A percentile compares a stretch with the other conserved stretches of the same genome.
Evolutionary conservation across 306 rosid species (phyloP).

Genomic region (Leucaena leucocephala): DNA sequence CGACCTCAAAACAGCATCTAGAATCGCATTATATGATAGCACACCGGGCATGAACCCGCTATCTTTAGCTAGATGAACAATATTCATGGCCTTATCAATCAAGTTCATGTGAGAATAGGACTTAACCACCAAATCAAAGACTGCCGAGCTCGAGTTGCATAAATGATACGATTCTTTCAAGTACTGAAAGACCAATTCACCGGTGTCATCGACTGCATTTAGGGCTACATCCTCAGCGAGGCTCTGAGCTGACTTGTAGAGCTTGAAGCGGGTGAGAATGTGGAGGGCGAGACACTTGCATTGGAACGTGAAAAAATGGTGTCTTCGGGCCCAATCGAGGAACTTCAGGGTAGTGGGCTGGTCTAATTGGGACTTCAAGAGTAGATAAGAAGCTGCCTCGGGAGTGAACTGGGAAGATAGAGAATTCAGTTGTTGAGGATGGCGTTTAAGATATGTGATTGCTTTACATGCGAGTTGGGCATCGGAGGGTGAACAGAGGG

Average conservation of each 20-base stretch:
- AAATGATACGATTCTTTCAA: constrained; percentile 58
- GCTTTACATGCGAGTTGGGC: constrained; percentile 59
- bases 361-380: constrained; percentile 69
- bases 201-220: constrained; percentile 43
- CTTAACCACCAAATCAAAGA: constrained; percentile 71
- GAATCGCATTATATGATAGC: constrained; percentile 67
- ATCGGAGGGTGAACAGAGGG: constrained; percentile 45
- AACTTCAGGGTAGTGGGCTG: constrained; percentile 53
- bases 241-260: constrained; percentile 68
- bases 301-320: constrained; percentile 58
- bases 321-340: constrained; percentile 67
- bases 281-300: constrained; percentile 85
- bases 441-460: constrained; percentile 65
- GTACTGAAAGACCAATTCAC: constrained; percentile 51
- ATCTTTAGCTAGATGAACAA: constrained; percentile 54
- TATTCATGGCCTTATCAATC: constrained; percentile 50
- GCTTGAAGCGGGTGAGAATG: constrained; percentile 78
- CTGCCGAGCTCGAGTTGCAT: constrained; percentile 72
- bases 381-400: constrained; percentile 70
- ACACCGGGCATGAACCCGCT: constrained; percentile 71
- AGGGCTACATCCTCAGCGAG: constrained; percentile 67
- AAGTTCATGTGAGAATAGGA: constrained; percentile 60
- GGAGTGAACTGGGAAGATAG: constrained; percentile 71
- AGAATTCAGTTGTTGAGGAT: constrained; percentile 56
- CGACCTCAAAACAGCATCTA: constrained; percentile 54